Percentiles rank a stretch among this genome's conserved stretches.
phyloP scores from a whole-genome alignment of 495 filamentous ascomycete genomes.

The Penicillium fimorum region DNA sequence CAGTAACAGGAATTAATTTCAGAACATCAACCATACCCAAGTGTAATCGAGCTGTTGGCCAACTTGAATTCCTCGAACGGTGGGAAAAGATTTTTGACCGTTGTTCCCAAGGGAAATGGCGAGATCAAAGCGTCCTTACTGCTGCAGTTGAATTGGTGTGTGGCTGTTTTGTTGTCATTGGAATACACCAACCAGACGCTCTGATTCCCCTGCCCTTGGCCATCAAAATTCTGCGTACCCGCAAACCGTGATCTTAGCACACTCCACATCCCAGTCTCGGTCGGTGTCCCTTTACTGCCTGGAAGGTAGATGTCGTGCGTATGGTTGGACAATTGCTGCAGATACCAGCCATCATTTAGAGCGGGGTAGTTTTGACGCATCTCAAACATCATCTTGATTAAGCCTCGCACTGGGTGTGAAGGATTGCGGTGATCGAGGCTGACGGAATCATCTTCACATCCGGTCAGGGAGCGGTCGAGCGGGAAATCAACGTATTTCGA shows the following conservation, averaged over 20 bases:
- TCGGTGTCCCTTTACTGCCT: conserved; percentile 41
- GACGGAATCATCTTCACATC: conserved; percentile 47
- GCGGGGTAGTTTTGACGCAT: conserved; percentile 46
- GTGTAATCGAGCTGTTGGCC: conserved; percentile 4
- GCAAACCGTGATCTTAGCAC: conserved; percentile 37
- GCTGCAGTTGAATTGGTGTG: conserved; percentile 45
- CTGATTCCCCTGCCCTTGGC: conserved; percentile 42
- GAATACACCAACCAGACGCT: conserved; percentile 48
- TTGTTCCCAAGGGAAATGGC: conserved; percentile 42
- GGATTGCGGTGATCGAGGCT: conserved; percentile 54
- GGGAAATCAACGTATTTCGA: conserved; percentile 44
- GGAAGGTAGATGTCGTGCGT: conserved; percentile 43
- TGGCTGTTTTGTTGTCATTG: conserved; percentile 44
- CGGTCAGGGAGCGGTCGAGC: conserved; percentile 37
- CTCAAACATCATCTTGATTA: conserved; percentile 47
- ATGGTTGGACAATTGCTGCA: conserved; percentile 42
- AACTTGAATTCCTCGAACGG: conserved; percentile 48
- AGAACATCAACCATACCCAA: conserved; percentile 3
- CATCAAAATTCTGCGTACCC: conserved; percentile 43
- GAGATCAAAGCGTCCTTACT: conserved; percentile 36
- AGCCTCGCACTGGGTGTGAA: conserved; percentile 46
- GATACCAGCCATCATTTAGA: conserved; percentile 46
- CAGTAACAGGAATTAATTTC: conserved; percentile 1
- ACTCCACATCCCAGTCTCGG: conserved; percentile 50
- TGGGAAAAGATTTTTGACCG: conserved; percentile 50